Percentiles rank a stretch among this genome's conserved stretches.
These are phyloP conservation scores for Penicillium sp. DNA, from an alignment of 2,329 filamentous ascomycete species.

Conservation along the genomic window DNA sequence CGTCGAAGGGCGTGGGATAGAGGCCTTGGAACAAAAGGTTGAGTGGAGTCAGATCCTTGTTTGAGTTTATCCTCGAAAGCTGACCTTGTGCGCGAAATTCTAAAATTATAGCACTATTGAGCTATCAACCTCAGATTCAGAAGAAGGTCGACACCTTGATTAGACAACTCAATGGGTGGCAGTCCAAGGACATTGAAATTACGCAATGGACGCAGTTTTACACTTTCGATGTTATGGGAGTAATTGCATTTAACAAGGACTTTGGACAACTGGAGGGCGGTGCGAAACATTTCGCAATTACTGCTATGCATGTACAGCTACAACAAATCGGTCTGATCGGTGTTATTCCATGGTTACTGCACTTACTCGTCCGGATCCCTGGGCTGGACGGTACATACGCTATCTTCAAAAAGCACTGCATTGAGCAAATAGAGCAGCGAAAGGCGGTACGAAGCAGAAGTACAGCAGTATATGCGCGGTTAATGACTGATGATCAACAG, in stretches of 20 bases:
- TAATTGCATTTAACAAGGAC: slow-evolving; percentile 20
- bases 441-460: slow-evolving; percentile 1
- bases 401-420: not conserved
- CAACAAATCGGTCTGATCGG: slow-evolving; percentile 34
- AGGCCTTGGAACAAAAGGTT: slow-evolving; percentile 8
- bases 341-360: slow-evolving; percentile 31
- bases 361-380: slow-evolving; percentile 9
- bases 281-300: slow-evolving; percentile 35
- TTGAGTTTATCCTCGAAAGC: not conserved
- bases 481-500: slow-evolving; percentile 9
- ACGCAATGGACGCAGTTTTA: slow-evolving; percentile 25
- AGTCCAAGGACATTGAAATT: not conserved
- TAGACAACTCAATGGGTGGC: not conserved
- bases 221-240: slow-evolving; percentile 25
- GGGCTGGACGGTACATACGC: not conserved
- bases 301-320: slow-evolving; percentile 41
- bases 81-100: not conserved
- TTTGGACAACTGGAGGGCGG: slow-evolving; percentile 27
- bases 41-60: not conserved
- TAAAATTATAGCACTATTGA: slow-evolving; percentile 1
- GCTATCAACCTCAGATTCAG: slow-evolving; percentile 8
- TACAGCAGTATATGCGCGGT: not conserved
- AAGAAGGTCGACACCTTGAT: slow-evolving; percentile 4
- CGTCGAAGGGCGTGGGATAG: slow-evolving; percentile 17
- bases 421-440: slow-evolving; percentile 8